Base-by-base conservation (phyloP, 129 eudicot genomes). In the Scalesia atractyloides region DNA sequence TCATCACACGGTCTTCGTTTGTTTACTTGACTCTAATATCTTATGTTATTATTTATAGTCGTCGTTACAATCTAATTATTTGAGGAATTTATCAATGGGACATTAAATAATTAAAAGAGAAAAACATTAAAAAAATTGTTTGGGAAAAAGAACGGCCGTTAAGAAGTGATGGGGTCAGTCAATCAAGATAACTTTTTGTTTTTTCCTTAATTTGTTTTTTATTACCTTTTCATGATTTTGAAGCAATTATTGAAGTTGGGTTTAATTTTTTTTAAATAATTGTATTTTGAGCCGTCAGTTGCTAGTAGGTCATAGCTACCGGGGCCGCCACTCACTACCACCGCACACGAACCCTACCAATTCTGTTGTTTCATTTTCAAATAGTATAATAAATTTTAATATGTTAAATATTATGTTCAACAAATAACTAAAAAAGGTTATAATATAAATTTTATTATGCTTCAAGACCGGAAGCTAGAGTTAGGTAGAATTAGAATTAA, bases 61-160 rank as follows among this genome's bases (percentile, higher is more conserved):
- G n/a, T n/a, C n/a, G n/a, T n/a, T n/a, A n/a, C n/a, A n/a, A n/a
- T n/a, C n/a, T n/a, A n/a, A n/a, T n/a, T n/a, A n/a, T n/a, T n/a
- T n/a, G n/a, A n/a, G n/a, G n/a, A n/a, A n/a, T n/a, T n/a, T n/a
- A n/a, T n/a, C n/a, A n/a, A n/a, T n/a, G n/a, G n/a, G n/a, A n/a
- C n/a, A n/a, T n/a, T n/a, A n/a, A n/a, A n/a, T n/a, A n/a, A n/a
- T n/a, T n/a, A n/a, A n/a, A n/a, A n/a, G n/a, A n/a, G n/a, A n/a
- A n/a, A n/a, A n/a, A n/a, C n/a, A n/a, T n/a, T n/a, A n/a, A n/a
- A n/a, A n/a, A n/a, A n/a, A n/a, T n/a, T n/a, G 18, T 5, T 15
- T 13, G 17, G 30, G 14, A 50, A 69, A 69, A 69, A 50, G 73
- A 69, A 69, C 73, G 62, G 73, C 48, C 1, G 48, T 10, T 12